A percentile compares a stretch with the other conserved stretches of the same genome.
These are phyloP conservation scores for Xerocomus minutiporus DNA, from an alignment of 1,284 basidiomycete genomes.

Conservation along the genomic window DNA sequence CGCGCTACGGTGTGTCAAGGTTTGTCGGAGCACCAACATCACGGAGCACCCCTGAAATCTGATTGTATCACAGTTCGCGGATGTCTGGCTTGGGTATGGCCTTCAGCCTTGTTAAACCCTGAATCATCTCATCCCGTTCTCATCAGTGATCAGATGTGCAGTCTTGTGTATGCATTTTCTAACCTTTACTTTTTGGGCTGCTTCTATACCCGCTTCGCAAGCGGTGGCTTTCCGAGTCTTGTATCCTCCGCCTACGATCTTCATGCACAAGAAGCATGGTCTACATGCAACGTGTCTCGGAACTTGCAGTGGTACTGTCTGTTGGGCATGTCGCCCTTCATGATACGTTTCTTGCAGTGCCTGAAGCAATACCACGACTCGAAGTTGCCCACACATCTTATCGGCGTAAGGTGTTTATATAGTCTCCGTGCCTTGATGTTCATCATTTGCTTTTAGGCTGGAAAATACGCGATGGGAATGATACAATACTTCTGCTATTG, in stretches of 20 bases:
- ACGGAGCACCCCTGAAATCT: not conserved
- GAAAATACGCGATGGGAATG: constrained; percentile 74
- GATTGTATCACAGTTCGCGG: constrained; percentile 51
- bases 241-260: constrained; percentile 5
- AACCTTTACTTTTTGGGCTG: constrained; percentile 75
- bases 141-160: constrained; percentile 79
- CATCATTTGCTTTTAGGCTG: constrained; percentile 47
- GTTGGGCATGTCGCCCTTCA: constrained; percentile 56
- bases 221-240: not conserved
- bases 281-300: constrained; percentile 9
- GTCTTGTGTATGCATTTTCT: constrained; percentile 70
- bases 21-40: constrained; percentile 27
- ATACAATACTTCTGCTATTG: constrained; percentile 30
- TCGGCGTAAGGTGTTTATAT: constrained; percentile 61
- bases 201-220: constrained; percentile 45
- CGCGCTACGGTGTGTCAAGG: constrained; percentile 76
- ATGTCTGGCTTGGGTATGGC: constrained; percentile 77
- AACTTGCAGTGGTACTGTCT: constrained; percentile 61
- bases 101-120: not conserved
- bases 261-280: constrained; percentile 13
- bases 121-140: constrained; percentile 8
- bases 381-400: constrained; percentile 67
- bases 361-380: constrained; percentile 84
- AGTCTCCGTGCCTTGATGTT: not conserved
- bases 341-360: constrained; percentile 81